These are phyloP conservation scores for Fragilaria crotonensis DNA, from an alignment of 108 stramenopile genomes.

Conservation along the genomic window DNA sequence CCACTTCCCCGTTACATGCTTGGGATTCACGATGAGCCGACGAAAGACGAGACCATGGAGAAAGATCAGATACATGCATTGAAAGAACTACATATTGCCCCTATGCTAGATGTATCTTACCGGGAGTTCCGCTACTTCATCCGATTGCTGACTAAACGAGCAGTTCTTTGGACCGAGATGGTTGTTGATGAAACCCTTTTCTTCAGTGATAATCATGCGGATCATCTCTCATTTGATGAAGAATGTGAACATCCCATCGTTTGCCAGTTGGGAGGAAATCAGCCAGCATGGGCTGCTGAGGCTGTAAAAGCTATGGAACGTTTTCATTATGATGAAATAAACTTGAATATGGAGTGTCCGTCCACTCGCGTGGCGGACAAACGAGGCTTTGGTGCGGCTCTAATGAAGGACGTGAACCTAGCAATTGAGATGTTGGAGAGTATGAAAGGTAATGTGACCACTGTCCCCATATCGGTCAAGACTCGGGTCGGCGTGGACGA, in stretches of 20 bases:
- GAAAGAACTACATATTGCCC: slow-evolving; percentile 74
- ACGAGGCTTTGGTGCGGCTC: slow-evolving; percentile 47
- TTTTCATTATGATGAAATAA: slow-evolving; percentile 59
- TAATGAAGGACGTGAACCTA: slow-evolving; percentile 24
- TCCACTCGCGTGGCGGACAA: slow-evolving; percentile 36
- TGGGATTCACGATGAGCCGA: no score
- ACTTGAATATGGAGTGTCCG: slow-evolving; percentile 78
- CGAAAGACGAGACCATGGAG: no score
- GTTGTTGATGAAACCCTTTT: slow-evolving; percentile 60
- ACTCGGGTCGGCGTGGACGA: slow-evolving; percentile 66
- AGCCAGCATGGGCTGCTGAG: slow-evolving; percentile 26
- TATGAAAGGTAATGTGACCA: background rate
- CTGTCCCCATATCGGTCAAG: slow-evolving; percentile 55
- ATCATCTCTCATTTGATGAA: slow-evolving; percentile 37
- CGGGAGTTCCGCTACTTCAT: slow-evolving; percentile 63
- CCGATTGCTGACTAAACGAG: slow-evolving; percentile 48
- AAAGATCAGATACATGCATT: background rate
- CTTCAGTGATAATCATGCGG: slow-evolving; percentile 15
- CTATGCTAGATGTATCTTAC: slow-evolving; percentile 66
- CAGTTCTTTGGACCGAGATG: slow-evolving; percentile 70
- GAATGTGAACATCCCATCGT: slow-evolving; percentile 50
- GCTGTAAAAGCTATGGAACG: slow-evolving; percentile 28
- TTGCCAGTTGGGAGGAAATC: slow-evolving; percentile 65
- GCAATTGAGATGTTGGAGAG: background rate
- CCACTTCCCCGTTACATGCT: no score